Evolutionary conservation across 768 basidiomycete species (phyloP).

Genomic region (Thelephora ganbajun): DNA sequence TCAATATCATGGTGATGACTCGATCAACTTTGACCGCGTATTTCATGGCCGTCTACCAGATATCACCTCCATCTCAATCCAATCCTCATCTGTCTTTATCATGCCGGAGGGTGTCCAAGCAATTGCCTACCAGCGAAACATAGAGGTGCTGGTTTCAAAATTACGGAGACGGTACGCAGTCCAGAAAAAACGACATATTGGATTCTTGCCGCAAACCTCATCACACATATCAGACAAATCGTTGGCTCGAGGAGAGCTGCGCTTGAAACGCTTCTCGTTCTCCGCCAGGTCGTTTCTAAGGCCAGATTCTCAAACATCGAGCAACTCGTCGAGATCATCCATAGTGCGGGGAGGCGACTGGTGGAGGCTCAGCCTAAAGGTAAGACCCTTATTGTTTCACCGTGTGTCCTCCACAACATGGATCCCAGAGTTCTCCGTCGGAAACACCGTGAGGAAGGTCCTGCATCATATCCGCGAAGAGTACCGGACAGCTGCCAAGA

Average conservation of each 20-base stretch:
- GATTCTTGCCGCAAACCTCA: conserved; percentile 5
- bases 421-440: conserved; percentile 75
- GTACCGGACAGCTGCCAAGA: conserved; percentile 66
- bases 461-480: conserved; percentile 93
- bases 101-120: conserved; percentile 30
- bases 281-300: conserved; percentile 81
- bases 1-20: no score
- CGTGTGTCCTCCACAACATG: conserved; percentile 2
- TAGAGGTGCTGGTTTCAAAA: conserved; percentile 57
- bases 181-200: conserved; percentile 6
- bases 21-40: neutral
- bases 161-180: conserved; percentile 54
- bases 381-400: conserved; percentile 16
- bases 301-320: conserved; percentile 80
- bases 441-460: conserved; percentile 88
- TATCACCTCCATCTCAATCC: neutral
- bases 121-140: conserved; percentile 37
- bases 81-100: neutral
- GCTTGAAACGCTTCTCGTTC: conserved; percentile 74
- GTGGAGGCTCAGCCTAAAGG: conserved; percentile 95
- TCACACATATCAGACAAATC: conserved; percentile 49
- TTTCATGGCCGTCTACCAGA: neutral
- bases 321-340: conserved; percentile 69
- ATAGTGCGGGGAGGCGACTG: conserved; percentile 63
- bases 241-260: conserved; percentile 86